These are phyloP conservation scores for Paramecium octaurelia DNA, from an alignment of 73 alveolate genomes.

Conservation along the genomic window DNA sequence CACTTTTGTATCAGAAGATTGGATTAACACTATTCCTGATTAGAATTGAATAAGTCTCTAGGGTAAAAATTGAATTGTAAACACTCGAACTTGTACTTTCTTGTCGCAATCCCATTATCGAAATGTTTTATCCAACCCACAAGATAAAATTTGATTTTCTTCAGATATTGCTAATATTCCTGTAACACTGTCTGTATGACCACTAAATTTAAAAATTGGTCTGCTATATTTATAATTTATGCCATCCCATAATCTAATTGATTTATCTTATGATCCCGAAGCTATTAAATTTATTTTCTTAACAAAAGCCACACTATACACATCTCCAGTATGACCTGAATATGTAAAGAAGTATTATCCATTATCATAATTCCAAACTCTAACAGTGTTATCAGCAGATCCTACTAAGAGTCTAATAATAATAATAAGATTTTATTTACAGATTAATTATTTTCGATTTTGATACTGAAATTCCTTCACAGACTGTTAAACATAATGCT, in stretches of 20 bases:
- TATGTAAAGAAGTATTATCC: slow-evolving; percentile 26
- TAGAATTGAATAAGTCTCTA: neutral
- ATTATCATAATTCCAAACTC: neutral
- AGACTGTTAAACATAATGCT: neutral
- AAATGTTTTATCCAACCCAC: slow-evolving; percentile 19
- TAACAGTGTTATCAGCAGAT: neutral
- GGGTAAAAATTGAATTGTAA: neutral
- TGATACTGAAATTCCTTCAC: neutral
- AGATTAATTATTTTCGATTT: neutral
- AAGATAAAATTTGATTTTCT: neutral
- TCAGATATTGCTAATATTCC: neutral
- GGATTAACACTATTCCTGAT: neutral
- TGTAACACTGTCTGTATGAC: slow-evolving; percentile 37
- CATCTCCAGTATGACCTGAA: slow-evolving; percentile 44
- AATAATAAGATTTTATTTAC: neutral
- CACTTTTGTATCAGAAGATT: neutral
- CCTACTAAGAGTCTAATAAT: neutral
- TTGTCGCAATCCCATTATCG: slow-evolving; percentile 19
- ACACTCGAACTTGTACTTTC: neutral
- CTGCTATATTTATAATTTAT: neutral
- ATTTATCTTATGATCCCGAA: slow-evolving; percentile 20
- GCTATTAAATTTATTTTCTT: neutral
- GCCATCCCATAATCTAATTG: slow-evolving; percentile 43
- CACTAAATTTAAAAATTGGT: neutral
- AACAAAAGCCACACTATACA: neutral